A percentile compares a stretch with the other conserved stretches of the same genome.
These are phyloP conservation scores for Monosporascus sp. DNA, from an alignment of 2,329 filamentous ascomycete genomes.

Conservation along the genomic window DNA sequence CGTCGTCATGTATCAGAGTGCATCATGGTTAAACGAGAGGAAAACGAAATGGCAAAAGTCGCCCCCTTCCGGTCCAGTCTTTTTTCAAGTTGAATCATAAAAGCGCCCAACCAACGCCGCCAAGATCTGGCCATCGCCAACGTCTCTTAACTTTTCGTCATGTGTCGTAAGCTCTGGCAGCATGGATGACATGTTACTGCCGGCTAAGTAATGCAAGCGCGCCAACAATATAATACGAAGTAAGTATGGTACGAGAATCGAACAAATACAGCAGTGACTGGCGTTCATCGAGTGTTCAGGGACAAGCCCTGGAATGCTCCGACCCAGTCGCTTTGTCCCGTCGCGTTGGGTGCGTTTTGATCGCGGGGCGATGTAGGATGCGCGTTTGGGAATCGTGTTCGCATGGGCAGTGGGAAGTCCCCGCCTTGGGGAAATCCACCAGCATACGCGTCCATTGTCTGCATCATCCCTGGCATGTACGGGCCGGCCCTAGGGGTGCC, in stretches of 20 bases:
- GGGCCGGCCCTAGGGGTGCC: slow-evolving; percentile 32
- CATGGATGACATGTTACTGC: slow-evolving; percentile 1
- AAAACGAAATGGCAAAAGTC: slow-evolving; percentile 8
- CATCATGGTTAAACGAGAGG: slow-evolving; percentile 17
- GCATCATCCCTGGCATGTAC: slow-evolving; percentile 36
- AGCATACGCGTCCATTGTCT: slow-evolving; percentile 37
- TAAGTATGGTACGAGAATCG: slow-evolving; percentile 28
- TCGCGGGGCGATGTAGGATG: slow-evolving; percentile 26
- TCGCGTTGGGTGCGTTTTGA: slow-evolving; percentile 28
- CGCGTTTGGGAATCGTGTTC: slow-evolving; percentile 31
- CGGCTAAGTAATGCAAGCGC: slow-evolving; percentile 8
- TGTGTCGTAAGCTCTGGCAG: slow-evolving; percentile 9
- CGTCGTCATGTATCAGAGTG: slow-evolving; percentile 25
- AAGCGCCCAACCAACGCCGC: slow-evolving; percentile 18
- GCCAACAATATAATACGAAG: slow-evolving; percentile 10
- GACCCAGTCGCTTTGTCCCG: slow-evolving; percentile 54
- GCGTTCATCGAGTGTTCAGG: slow-evolving; percentile 54
- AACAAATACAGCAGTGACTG: slow-evolving; percentile 10
- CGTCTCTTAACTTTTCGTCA: slow-evolving; percentile 19
- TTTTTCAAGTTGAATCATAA: slow-evolving; percentile 18
- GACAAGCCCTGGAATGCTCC: slow-evolving; percentile 66
- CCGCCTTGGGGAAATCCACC: slow-evolving; percentile 33
- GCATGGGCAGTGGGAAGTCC: slow-evolving; percentile 42
- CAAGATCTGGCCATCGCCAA: slow-evolving; percentile 18
- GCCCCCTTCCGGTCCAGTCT: slow-evolving; percentile 13